These are phyloP conservation scores for Warburgia ugandensis DNA, from an alignment of 164 flowering plant genomes.

Conservation along the genomic window DNA sequence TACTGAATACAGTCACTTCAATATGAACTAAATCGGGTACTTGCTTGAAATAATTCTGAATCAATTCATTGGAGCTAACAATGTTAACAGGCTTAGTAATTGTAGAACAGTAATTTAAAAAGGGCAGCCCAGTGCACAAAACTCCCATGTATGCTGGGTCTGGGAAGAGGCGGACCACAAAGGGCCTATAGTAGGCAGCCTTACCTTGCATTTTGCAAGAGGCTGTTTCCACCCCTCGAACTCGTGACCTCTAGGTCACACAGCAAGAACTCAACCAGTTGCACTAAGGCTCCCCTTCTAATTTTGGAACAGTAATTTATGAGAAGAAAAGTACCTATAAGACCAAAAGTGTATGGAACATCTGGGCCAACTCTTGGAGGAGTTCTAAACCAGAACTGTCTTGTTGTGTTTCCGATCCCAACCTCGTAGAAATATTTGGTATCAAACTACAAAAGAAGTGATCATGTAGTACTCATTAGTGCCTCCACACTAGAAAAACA, in stretches of 20 bases:
- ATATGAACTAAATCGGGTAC: neutral
- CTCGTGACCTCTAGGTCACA: no score
- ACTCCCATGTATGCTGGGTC: neutral
- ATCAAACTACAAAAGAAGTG: conserved; percentile 28
- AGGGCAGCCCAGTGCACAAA: neutral
- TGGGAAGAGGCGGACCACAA: no score
- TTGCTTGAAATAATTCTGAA: no score
- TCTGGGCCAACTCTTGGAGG: conserved; percentile 51
- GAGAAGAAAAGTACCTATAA: conserved; percentile 31
- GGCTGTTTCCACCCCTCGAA: no score
- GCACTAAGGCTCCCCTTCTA: no score
- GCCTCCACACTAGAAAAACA: neutral
- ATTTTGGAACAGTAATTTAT: neutral
- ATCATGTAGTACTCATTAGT: no score
- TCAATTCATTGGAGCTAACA: no score
- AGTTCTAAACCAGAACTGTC: conserved; percentile 44
- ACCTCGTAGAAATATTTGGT: conserved; percentile 42
- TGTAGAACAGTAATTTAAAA: no score
- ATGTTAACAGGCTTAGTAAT: no score
- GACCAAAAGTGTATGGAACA: conserved; percentile 51
- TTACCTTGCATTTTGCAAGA: no score
- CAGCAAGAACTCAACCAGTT: no score
- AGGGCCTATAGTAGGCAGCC: no score
- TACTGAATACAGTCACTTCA: neutral
- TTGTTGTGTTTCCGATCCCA: conserved; percentile 24